A percentile compares a stretch with the other conserved stretches of the same genome.
phyloP scores from a whole-genome alignment of 495 filamentous ascomycete species.

The Hypoxylon lenormandii region DNA sequence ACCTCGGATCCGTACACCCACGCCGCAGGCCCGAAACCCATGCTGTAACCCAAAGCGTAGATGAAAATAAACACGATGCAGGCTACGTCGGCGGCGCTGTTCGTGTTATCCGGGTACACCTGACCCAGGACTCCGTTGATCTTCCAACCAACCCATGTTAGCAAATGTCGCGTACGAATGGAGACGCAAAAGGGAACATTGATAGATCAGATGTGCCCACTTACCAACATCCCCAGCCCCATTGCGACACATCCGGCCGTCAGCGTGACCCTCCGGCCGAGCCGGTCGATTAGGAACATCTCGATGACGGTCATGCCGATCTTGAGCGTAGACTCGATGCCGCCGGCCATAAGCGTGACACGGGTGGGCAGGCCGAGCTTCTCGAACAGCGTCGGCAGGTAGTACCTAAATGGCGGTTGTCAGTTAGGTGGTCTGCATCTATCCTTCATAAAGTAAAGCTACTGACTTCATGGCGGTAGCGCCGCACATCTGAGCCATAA shows the following conservation, averaged over 20 bases:
- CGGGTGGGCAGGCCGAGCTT: slow-evolving; percentile 60
- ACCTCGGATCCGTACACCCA: slow-evolving; percentile 72
- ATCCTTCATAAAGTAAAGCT: too few species aligned
- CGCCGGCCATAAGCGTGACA: slow-evolving; percentile 61
- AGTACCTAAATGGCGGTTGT: too few species aligned
- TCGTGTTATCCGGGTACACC: slow-evolving; percentile 64
- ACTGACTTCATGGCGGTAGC: slow-evolving; percentile 67
- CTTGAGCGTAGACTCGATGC: slow-evolving; percentile 65
- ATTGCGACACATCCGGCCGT: slow-evolving; percentile 59
- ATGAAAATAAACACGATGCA: slow-evolving; percentile 70
- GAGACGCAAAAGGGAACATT: neutral
- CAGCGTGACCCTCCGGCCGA: slow-evolving; percentile 60
- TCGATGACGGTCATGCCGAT: slow-evolving; percentile 64
- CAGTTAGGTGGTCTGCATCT: too few species aligned
- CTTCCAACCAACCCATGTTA: slow-evolving; percentile 46
- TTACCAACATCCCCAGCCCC: slow-evolving; percentile 61
- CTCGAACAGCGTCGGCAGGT: slow-evolving; percentile 63
- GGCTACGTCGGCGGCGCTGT: slow-evolving; percentile 61
- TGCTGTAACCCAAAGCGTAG: slow-evolving; percentile 67
- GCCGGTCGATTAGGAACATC: slow-evolving; percentile 63
- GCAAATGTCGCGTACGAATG: neutral
- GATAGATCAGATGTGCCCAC: slow-evolving; percentile 16
- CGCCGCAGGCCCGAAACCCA: slow-evolving; percentile 67
- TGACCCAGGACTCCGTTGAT: slow-evolving; percentile 66
- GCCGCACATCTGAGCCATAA: slow-evolving; percentile 67